Percentiles rank a stretch among this genome's conserved stretches.
Evolutionary conservation across 1,284 basidiomycete species (phyloP).

Genomic region (Cutaneotrichosporon arboriforme): DNA sequence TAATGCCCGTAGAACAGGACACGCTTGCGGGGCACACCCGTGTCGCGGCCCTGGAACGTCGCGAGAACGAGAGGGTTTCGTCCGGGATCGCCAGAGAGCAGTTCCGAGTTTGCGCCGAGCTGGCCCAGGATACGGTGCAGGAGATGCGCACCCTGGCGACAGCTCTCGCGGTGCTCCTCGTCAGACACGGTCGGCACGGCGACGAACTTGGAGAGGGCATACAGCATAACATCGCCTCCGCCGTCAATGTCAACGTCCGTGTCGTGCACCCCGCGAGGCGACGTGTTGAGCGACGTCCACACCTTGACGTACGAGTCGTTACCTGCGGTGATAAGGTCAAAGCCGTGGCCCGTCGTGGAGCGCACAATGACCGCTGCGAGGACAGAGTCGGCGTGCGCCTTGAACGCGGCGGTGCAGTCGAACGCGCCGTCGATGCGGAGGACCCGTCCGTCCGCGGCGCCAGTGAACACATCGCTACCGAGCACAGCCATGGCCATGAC

Average conservation of each 20-base stretch:
- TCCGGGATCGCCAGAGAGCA: constrained; percentile 55
- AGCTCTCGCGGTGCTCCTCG: constrained; percentile 64
- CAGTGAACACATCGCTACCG: constrained; percentile 71
- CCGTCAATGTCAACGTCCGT: constrained; percentile 26
- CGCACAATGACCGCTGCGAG: constrained; percentile 63
- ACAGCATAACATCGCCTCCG: constrained; percentile 51
- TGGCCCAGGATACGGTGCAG: constrained; percentile 77
- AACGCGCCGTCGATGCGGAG: constrained; percentile 78
- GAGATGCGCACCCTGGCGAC: constrained; percentile 85
- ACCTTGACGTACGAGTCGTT: constrained; percentile 81
- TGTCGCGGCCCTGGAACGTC: constrained; percentile 62
- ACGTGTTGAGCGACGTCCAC: constrained; percentile 10
- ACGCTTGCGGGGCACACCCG: constrained; percentile 53
- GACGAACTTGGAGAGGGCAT: constrained; percentile 76
- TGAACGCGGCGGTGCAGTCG: constrained; percentile 73
- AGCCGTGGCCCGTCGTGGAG: constrained; percentile 17
- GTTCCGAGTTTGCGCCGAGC: constrained; percentile 69
- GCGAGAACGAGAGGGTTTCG: constrained; percentile 78
- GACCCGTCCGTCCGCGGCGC: constrained; percentile 73
- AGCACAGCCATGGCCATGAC: constrained; percentile 72
- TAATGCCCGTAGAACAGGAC: constrained; percentile 89
- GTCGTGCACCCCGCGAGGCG: not conserved
- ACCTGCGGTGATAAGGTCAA: constrained; percentile 68
- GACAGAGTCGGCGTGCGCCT: constrained; percentile 70
- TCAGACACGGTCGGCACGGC: constrained; percentile 80